These are phyloP conservation scores for Prorocentrum cordatum DNA, from an alignment of 169 alveolate species.

Conservation along the genomic window DNA sequence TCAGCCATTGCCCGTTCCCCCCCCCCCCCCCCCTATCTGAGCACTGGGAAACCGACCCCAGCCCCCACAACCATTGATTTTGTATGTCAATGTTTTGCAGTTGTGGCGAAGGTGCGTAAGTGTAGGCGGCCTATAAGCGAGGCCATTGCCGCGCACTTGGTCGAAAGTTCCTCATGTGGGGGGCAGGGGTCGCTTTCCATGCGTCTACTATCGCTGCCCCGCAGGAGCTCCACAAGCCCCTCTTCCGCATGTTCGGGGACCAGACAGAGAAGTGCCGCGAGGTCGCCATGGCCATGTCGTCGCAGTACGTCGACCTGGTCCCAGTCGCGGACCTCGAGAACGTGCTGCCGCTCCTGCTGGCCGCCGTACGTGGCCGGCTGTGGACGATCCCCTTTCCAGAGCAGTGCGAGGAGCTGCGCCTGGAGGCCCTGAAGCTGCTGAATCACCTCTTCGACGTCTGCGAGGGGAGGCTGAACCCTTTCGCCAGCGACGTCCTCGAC, in stretches of 20 bases:
- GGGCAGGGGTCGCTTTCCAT: too few species aligned
- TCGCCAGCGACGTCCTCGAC: slow-evolving; percentile 34
- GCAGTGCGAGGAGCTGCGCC: slow-evolving; percentile 48
- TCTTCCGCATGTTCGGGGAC: slow-evolving; percentile 58
- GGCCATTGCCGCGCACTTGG: too few species aligned
- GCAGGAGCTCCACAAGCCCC: slow-evolving; percentile 65
- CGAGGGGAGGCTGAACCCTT: slow-evolving; percentile 42
- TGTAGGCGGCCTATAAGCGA: too few species aligned
- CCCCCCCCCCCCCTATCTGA: too few species aligned
- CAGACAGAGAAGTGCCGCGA: slow-evolving; percentile 68
- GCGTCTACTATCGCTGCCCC: too few species aligned
- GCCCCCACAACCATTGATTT: too few species aligned
- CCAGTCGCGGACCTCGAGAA: slow-evolving; percentile 53
- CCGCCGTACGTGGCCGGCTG: slow-evolving; percentile 36
- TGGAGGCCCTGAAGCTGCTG: slow-evolving; percentile 20
- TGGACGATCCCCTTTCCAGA: slow-evolving; percentile 33
- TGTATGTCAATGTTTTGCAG: too few species aligned
- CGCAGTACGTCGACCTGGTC: slow-evolving; percentile 19
- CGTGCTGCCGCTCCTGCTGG: slow-evolving; percentile 37
- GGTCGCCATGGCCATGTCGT: slow-evolving; percentile 30
- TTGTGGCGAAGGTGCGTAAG: too few species aligned
- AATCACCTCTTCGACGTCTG: slow-evolving; percentile 54
- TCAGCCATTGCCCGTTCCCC: too few species aligned
- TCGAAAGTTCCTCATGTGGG: too few species aligned
- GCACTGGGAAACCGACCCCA: too few species aligned